Evolutionary conservation across 306 rosid species (phyloP).

Genomic region (Pachyrhizus erosus): DNA sequence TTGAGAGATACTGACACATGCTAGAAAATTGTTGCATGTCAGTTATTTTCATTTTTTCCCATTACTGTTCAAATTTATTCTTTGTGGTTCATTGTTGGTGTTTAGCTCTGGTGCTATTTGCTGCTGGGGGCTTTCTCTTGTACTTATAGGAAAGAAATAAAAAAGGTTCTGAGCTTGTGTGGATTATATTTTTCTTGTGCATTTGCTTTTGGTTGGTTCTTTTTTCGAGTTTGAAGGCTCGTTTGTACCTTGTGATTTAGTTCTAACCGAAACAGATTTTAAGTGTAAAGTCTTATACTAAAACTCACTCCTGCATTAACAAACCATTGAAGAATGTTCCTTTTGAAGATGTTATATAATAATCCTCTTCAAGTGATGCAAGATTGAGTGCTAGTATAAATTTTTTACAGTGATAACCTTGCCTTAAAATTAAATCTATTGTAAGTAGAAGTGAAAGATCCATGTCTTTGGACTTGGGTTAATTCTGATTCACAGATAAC

Average conservation of each 20-base stretch:
- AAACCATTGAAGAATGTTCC: not conserved
- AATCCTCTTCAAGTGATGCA: not conserved
- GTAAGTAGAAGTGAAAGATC: not conserved
- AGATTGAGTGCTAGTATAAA: not conserved
- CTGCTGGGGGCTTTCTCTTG: slow-evolving; percentile 51
- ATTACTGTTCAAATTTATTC: slow-evolving; percentile 37
- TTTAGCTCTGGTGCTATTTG: slow-evolving; percentile 50
- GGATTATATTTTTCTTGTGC: slow-evolving; percentile 33
- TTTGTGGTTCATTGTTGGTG: slow-evolving; percentile 47
- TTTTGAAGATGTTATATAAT: not conserved
- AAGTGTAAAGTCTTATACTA: not conserved
- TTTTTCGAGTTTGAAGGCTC: slow-evolving; percentile 31
- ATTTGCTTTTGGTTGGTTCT: slow-evolving; percentile 1
- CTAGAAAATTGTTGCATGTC: slow-evolving; percentile 48
- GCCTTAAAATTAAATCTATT: not conserved
- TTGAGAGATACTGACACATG: slow-evolving; percentile 54
- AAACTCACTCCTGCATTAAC: not conserved
- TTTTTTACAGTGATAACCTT: not conserved
- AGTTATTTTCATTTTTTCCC: slow-evolving; percentile 28
- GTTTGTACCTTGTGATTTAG: slow-evolving; percentile 23
- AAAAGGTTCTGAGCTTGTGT: slow-evolving; percentile 41
- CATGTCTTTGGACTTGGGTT: not conserved
- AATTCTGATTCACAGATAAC: not conserved
- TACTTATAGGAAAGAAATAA: slow-evolving; percentile 39
- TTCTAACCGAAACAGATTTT: slow-evolving; percentile 1